phyloP scores from a whole-genome alignment of 306 rosid species.

The Biancaea sappan region DNA sequence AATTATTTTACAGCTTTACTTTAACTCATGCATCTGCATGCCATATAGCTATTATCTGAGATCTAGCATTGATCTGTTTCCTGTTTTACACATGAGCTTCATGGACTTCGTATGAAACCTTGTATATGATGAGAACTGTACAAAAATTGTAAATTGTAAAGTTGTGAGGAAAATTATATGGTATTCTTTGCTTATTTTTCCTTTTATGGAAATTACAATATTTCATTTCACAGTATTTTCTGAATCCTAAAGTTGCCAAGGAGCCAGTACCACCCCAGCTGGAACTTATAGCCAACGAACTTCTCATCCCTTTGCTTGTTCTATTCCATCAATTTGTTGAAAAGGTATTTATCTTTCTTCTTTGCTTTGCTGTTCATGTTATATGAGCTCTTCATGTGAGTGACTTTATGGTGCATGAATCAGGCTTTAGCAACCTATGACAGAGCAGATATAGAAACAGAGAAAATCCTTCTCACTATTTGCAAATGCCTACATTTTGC shows the following conservation, averaged over 20 bases:
- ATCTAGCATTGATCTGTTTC: conserved; percentile 9
- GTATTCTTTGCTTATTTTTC: conserved; percentile 27
- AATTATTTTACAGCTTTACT: not conserved
- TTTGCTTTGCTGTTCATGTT: conserved; percentile 18
- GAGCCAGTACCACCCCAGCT: conserved; percentile 83
- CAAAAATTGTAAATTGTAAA: not conserved
- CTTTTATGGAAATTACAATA: conserved; percentile 3
- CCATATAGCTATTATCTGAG: not conserved
- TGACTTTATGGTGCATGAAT: conserved; percentile 36
- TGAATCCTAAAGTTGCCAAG: conserved; percentile 77
- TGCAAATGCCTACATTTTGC: conserved; percentile 86
- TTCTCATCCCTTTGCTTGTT: conserved; percentile 71
- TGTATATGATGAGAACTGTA: not conserved
- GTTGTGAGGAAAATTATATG: not conserved
- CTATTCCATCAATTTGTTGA: conserved; percentile 67
- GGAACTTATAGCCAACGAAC: conserved; percentile 66
- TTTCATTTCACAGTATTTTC: conserved; percentile 66
- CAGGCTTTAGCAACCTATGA: conserved; percentile 57
- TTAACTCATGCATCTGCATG: not conserved
- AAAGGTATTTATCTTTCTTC: conserved; percentile 46
- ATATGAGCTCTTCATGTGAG: conserved; percentile 17
- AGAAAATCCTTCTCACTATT: conserved; percentile 62
- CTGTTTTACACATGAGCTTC: not conserved
- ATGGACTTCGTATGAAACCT: not conserved
- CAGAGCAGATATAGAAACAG: conserved; percentile 49